phyloP scores from a whole-genome alignment of 192 early-diverging fungal genomes.

The Backusella australiensis region DNA sequence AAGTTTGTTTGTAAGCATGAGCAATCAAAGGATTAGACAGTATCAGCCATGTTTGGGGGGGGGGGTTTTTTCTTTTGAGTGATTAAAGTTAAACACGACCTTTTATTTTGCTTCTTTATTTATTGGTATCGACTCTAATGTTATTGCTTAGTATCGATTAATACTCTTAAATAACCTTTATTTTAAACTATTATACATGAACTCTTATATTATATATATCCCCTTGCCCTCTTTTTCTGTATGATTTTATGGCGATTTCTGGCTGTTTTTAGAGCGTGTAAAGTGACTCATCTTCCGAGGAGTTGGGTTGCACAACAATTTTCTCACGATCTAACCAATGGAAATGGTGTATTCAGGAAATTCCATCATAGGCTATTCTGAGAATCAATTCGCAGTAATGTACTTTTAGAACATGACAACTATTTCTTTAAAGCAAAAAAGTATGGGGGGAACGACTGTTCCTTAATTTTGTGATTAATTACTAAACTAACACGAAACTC shows the following conservation, averaged over 20 bases:
- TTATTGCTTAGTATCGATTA: no score
- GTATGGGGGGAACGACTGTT: slow-evolving; percentile 1
- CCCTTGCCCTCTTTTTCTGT: neutral
- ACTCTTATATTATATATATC: neutral
- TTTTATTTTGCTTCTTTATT: neutral
- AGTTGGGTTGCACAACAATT: neutral
- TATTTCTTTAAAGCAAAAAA: neutral
- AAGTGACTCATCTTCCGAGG: slow-evolving; percentile 3
- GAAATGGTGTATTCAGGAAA: neutral
- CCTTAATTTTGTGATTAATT: slow-evolving; percentile 3
- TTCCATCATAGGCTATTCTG: slow-evolving; percentile 8
- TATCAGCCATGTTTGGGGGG: neutral
- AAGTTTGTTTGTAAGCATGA: slow-evolving; percentile 7
- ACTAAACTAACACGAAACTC: neutral
- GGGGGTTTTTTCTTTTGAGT: neutral
- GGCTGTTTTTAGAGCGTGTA: neutral
- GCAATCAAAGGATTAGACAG: neutral
- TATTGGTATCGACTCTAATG: no score
- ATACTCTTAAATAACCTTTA: neutral
- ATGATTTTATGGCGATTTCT: neutral
- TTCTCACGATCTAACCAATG: slow-evolving; percentile 17
- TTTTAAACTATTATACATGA: neutral
- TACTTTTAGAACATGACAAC: slow-evolving; percentile 8
- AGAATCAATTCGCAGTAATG: neutral
- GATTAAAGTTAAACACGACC: neutral